phyloP scores from a whole-genome alignment of 148 eudicot genomes.

The Hydrangea macrophylla region DNA sequence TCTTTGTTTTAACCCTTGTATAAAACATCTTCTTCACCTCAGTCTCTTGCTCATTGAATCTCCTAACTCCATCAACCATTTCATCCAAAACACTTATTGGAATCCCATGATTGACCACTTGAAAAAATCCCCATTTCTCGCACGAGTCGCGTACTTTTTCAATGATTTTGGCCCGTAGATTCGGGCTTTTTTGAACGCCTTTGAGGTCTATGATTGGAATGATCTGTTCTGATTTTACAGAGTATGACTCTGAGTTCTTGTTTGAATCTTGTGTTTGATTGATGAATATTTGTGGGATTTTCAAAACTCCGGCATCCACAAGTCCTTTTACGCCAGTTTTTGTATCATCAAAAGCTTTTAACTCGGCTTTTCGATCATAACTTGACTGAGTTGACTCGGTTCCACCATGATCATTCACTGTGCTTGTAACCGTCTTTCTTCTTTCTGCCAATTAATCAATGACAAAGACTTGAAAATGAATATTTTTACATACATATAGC shows the following conservation, averaged over 20 bases:
- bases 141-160: not conserved
- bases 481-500: no score
- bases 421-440: not conserved
- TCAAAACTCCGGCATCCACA: conserved; percentile 3
- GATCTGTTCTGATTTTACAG: not conserved
- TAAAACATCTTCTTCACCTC: conserved; percentile 6
- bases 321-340: conserved; percentile 31
- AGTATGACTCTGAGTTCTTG: no score
- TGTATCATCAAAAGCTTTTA: conserved; percentile 19
- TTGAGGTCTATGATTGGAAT: conserved; percentile 25
- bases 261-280: conserved; percentile 7
- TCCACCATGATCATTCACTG: not conserved
- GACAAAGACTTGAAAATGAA: no score
- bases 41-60: conserved; percentile 15
- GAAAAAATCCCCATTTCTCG: conserved; percentile 17
- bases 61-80: conserved; percentile 7
- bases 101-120: conserved; percentile 17
- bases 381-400: not conserved
- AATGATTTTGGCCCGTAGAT: not conserved
- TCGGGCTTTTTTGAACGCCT: not conserved
- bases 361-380: conserved; percentile 16
- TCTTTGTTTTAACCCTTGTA: no score
- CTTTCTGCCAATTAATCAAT: no score
- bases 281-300: not conserved
- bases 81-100: not conserved